Conservation (phyloP, 2,329 filamentous ascomycete genomes). For the Calcarisporium arbuscula region DNA sequence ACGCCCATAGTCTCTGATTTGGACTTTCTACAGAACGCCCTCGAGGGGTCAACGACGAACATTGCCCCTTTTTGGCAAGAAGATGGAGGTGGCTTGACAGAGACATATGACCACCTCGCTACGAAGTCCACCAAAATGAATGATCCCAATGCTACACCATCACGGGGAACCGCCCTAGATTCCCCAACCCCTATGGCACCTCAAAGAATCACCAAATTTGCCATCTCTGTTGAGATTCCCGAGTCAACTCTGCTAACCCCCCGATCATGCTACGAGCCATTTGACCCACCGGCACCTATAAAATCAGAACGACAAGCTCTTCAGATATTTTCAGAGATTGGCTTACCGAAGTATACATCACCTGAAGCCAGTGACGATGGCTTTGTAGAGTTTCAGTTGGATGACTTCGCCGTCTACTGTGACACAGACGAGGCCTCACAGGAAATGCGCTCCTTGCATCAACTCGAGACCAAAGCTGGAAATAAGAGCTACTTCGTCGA, state of each 20-base stretch:
- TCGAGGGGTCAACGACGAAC: too few relatives aligned
- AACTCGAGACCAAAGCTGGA: conserved; percentile 33
- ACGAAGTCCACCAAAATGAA: too few relatives aligned
- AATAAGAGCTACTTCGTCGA: conserved; percentile 50
- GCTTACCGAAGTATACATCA: conserved; percentile 8
- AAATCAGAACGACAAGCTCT: conserved; percentile 15
- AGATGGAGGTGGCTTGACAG: too few relatives aligned
- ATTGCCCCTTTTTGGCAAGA: too few relatives aligned
- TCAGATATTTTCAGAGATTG: conserved; percentile 6
- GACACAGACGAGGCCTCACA: conserved; percentile 25
- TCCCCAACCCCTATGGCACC: too few relatives aligned
- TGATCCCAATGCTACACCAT: too few relatives aligned
- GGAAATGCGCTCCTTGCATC: conserved; percentile 51
- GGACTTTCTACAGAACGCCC: too few relatives aligned
- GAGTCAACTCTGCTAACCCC: conserved; percentile 20
- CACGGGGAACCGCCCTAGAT: too few relatives aligned
- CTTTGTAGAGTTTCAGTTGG: conserved; percentile 44
- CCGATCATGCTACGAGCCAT: conserved; percentile 24
- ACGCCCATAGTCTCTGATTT: too few relatives aligned
- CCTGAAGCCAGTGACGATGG: conserved; percentile 14
- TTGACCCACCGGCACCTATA: conserved; percentile 18
- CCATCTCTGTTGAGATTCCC: conserved; percentile 19
- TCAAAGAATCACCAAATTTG: too few relatives aligned
- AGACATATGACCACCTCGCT: too few relatives aligned
- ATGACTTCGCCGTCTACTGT: conserved; percentile 54